Evolutionary conservation across 257 asterid species (phyloP), one percentile per base, ranked within the genome.

Genomic region (Coffea eugenioides): DNA sequence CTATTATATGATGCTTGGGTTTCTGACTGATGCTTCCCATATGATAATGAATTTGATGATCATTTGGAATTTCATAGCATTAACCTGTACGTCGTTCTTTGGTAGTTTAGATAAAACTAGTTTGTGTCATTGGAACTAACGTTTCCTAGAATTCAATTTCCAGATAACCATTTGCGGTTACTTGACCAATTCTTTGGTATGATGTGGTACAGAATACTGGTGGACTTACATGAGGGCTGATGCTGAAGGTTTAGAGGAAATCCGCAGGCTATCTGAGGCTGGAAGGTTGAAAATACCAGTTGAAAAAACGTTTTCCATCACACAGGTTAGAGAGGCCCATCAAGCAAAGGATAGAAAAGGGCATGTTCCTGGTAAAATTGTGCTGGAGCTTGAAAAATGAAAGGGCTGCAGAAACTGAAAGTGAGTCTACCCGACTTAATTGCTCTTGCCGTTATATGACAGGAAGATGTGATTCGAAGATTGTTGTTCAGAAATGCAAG

Each of bases 221-320:
- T 96, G 98, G 98, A 90, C 87, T 51, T 96, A 92, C 88, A 96
- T 94, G 99, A 91, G 99, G 86, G 90, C 97, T 18, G 99, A 96
- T 73, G 85, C 88, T 8, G 98, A 96, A 87, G 99, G 97, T 36
- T 85, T 96, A 80, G 85, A 88, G 20, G 97, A 94, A 88, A 94
- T 96, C 39, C 89, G 94, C 11, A 83, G 92, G 85, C 88, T 96
- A 67, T 80, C 88, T 27, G 97, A 80, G 71, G 81, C 39, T 52
- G 99, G 97, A 12, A 92, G 91, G 90, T 89, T 94, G 83, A 90
- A 84, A 82, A 74, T 94, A 80, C 98, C 99, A 0, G 91, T 96
- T n/a, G 96, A 91, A 51, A 96, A 89, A 87, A 90, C 92, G 3
- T 92, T 85, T 77, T 89, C 99, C 51, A 81, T 95, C 69, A 51